Base-by-base conservation (phyloP, 768 basidiomycete species). In the Rhizopogon vesiculosus region DNA sequence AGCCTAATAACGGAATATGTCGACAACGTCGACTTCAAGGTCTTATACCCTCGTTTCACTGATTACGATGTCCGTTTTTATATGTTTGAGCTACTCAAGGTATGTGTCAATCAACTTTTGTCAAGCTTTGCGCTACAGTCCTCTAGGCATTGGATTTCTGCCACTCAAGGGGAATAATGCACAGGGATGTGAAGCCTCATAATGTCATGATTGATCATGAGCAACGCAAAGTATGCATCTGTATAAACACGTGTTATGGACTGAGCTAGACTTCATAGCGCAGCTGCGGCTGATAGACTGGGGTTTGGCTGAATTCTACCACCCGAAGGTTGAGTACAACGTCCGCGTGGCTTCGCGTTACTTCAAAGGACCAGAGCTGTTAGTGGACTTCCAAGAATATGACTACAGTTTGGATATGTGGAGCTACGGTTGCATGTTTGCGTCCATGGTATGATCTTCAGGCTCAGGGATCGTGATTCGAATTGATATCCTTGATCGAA, bases 201-300 rank as follows among this genome's bases (percentile, higher is more conserved):
- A 98, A 98, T 72, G 93, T 98, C 53, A 98, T 98, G 94, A 98
- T 98, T 72, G 96, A 98, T 72, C 95, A 98, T 69, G 93, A 98
- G 64, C 90, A 90, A 71, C 86, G 92, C 69, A 92, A 95, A 78
- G 94, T 92, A 65, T 57, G 75, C 67, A 43, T 50, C 41, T 2
- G 25, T 10, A 41, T 55, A 45, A 49, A 31, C 39, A 38, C 46
- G 43, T 35, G 19, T 59, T 41, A 53, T 43, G 33, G 18, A 31
- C 40, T 52, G 33, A 49, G 48, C 48, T 49, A 2, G 48, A 49
- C 35, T 38, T 38, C 35, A 49, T 49, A 44, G 62, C 46, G 12
- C 70, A 97, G 93, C 78, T 98, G 55, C 87, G 96, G 41, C 79
- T 98, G 59, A 98, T 98, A 69, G 96, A 98, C 76, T 98, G 96